A percentile compares a stretch with the other conserved stretches of the same genome.
Evolutionary conservation across 169 alveolate genomes (phyloP).

Genomic region (Cryptosporidium canis): DNA sequence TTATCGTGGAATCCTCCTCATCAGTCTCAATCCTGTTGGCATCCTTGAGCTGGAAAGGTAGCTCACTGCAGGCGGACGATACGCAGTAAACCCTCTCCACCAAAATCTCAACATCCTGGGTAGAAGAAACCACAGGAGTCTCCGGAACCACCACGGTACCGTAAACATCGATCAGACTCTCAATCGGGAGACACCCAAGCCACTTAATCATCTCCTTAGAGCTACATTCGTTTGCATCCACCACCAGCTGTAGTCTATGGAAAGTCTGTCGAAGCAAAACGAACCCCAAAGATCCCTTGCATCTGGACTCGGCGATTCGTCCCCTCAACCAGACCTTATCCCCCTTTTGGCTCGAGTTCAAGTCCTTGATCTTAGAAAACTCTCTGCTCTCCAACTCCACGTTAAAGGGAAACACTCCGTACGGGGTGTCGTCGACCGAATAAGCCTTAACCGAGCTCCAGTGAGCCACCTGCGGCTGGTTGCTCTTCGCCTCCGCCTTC

Average conservation of each 20-base stretch:
- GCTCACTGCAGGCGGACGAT: slow-evolving; percentile 84
- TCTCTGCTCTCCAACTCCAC: neutral
- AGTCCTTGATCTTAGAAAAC: slow-evolving; percentile 16
- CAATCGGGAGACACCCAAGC: slow-evolving; percentile 86
- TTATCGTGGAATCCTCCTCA: slow-evolving; percentile 83
- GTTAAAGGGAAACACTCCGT: slow-evolving; percentile 31
- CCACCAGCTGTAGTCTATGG: slow-evolving; percentile 82
- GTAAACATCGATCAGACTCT: slow-evolving; percentile 93
- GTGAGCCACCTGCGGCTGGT: slow-evolving; percentile 1
- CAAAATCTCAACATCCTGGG: slow-evolving; percentile 90
- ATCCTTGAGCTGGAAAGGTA: slow-evolving; percentile 96
- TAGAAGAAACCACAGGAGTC: slow-evolving; percentile 88
- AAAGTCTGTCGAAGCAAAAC: slow-evolving; percentile 81
- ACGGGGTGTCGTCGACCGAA: neutral
- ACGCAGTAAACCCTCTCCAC: slow-evolving; percentile 88
- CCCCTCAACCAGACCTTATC: slow-evolving; percentile 84
- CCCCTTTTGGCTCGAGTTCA: slow-evolving; percentile 17
- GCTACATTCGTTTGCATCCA: slow-evolving; percentile 80
- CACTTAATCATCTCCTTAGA: slow-evolving; percentile 89
- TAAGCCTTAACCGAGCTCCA: slow-evolving; percentile 58
- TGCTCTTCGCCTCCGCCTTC: slow-evolving; percentile 47
- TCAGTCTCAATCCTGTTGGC: slow-evolving; percentile 88
- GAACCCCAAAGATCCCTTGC: slow-evolving; percentile 85
- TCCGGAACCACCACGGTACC: slow-evolving; percentile 92
- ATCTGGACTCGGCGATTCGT: slow-evolving; percentile 82